Percentiles rank a stretch among this genome's conserved stretches.
Evolutionary conservation across 768 basidiomycete species (phyloP).

Genomic region (Tylopilus subfusipes): DNA sequence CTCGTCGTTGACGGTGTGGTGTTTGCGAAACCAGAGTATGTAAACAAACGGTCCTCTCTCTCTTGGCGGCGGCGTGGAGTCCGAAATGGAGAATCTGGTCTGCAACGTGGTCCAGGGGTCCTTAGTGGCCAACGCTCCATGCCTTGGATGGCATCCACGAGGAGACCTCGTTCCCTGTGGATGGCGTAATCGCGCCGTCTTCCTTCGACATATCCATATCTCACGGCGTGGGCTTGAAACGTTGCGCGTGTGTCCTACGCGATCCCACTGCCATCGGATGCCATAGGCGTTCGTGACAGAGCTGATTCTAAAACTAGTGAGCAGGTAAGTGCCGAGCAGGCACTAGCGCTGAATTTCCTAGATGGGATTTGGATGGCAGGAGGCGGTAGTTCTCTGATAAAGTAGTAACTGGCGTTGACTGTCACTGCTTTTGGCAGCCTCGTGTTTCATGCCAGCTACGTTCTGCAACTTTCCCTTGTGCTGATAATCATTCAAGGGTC

Average conservation of each 20-base stretch:
- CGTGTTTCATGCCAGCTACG: constrained; percentile 32
- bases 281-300: background rate
- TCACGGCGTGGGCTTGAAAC: constrained; percentile 21
- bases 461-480: constrained; percentile 15
- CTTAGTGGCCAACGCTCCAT: background rate
- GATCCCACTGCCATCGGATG: constrained; percentile 1
- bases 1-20: background rate
- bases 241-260: constrained; percentile 9
- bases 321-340: background rate
- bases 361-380: constrained; percentile 11
- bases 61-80: too few species aligned
- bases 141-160: constrained; percentile 22
- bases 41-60: background rate
- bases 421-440: constrained; percentile 33
- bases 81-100: background rate
- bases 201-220: constrained; percentile 8
- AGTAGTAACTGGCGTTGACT: constrained; percentile 26
- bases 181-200: constrained; percentile 25
- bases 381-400: constrained; percentile 19
- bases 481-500: constrained; percentile 34
- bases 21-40: background rate
- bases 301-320: background rate
- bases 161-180: constrained; percentile 26
- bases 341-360: constrained; percentile 3
- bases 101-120: constrained; percentile 8